Evolutionary conservation across 768 basidiomycete species (phyloP), one percentile per base, ranked within the genome.

Genomic region (Mycena rebaudengoi): DNA sequence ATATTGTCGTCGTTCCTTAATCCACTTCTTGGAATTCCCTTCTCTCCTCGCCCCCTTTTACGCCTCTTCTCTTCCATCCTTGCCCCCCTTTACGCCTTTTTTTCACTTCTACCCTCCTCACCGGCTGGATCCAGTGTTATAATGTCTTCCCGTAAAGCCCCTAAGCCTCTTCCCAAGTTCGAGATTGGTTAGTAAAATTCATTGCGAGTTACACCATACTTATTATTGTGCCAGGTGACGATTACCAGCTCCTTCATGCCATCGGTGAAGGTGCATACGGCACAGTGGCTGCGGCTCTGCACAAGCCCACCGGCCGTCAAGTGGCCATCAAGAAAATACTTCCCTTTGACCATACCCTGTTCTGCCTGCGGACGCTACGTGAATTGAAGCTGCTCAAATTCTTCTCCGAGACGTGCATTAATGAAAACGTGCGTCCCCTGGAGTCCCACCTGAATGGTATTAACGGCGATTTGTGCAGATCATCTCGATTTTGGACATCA

Each of bases 291-390:
- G 92, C 95, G 57, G 96, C 96, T 32, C 79, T 91, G 35, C 95
- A 98, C 79, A 86, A 87, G 69, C 91, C 92, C 6, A 87, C 89
- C 8, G 88, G 90, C 30, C 88, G 88, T 62, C 88, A 94, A 74
- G 95, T 98, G 16, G 96, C 96, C 41, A 96, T 97, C 80, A 98
- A 97, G 86, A 95, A 94, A 79, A 91, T 98, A 71, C 88, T 92
- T 40, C 96, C 95, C 10, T 97, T 98, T 76, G 96, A 97, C 71
- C 96, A 97, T 74, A 91, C 93, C 30, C 83, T 97, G 76, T 97
- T 96, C 80, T 94, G 92, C 70, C 80, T 97, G 73, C 85, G 91
- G 61, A 98, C 96, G 2, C 81, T 98, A 53, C 86, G 96, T 63
- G 96, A 98, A 79, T 84, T 98, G 75, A 97, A 98, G 79, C 82